Conservation (phyloP, 306 rosid genomes). For the Fragaria iinumae region DNA sequence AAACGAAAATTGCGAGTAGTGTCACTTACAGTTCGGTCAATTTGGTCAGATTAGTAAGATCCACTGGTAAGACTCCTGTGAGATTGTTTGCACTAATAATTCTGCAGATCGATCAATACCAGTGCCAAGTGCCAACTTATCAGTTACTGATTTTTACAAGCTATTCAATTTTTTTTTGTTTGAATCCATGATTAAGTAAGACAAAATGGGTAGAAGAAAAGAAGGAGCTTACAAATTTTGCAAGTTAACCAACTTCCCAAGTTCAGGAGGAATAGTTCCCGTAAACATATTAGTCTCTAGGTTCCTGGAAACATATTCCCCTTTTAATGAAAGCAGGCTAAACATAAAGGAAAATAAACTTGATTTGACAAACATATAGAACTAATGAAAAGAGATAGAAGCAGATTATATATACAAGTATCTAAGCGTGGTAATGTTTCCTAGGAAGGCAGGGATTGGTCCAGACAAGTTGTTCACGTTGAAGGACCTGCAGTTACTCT, state of each 20-base stretch:
- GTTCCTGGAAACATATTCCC: neutral
- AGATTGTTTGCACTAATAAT: constrained; percentile 28
- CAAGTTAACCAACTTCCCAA: too few relatives aligned
- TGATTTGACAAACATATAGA: neutral
- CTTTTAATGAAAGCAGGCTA: neutral
- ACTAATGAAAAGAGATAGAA: neutral
- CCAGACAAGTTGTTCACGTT: neutral
- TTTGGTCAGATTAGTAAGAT: constrained; percentile 18
- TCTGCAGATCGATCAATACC: constrained; percentile 11
- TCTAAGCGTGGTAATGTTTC: neutral
- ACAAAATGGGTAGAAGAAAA: too few relatives aligned
- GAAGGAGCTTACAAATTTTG: too few relatives aligned
- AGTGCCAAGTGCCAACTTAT: neutral
- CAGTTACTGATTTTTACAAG: neutral
- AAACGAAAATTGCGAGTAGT: neutral
- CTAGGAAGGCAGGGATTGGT: neutral
- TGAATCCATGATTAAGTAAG: neutral
- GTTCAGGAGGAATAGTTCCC: neutral
- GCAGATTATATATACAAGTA: neutral
- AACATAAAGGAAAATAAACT: too few relatives aligned
- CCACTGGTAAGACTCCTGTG: constrained; percentile 25
- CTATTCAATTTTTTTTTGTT: neutral
- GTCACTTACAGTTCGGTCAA: constrained; percentile 25
- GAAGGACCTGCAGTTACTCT: constrained; percentile 15
- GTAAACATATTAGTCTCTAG: neutral